A percentile compares a stretch with the other conserved stretches of the same genome.
These are phyloP conservation scores for Fraxinus anomala DNA, from an alignment of 257 asterid species.

Conservation along the genomic window DNA sequence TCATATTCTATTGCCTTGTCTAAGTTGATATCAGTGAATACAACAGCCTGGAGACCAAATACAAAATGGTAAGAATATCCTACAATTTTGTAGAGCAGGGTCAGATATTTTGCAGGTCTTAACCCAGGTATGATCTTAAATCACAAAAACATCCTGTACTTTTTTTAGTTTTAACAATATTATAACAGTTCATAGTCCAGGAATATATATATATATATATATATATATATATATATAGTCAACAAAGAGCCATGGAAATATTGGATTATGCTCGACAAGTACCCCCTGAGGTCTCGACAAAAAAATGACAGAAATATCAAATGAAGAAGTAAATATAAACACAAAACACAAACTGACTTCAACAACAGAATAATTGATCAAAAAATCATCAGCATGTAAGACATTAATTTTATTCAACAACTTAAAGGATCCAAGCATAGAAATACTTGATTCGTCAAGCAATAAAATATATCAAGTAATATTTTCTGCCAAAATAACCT, in stretches of 20 bases:
- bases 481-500: background rate
- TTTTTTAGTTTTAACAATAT: background rate
- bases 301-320: background rate
- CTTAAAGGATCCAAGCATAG: background rate
- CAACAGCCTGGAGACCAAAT: constrained; percentile 39
- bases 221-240: background rate
- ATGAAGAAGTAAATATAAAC: background rate
- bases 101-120: background rate
- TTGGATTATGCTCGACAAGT: background rate
- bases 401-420: no score
- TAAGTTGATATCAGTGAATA: constrained; percentile 42
- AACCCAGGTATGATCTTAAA: background rate
- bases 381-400: background rate
- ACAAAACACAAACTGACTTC: no score
- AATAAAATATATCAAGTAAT: background rate
- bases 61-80: background rate
- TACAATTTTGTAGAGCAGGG: background rate
- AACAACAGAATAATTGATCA: background rate
- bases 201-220: no score
- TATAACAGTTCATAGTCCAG: background rate
- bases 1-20: constrained; percentile 44
- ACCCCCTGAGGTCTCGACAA: background rate
- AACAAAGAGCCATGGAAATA: background rate
- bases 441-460: constrained; percentile 9
- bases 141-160: background rate